Evolutionary conservation across 2,329 filamentous ascomycete species (phyloP), one percentile per base, ranked within the genome.

Genomic region (Cercospora janseana): DNA sequence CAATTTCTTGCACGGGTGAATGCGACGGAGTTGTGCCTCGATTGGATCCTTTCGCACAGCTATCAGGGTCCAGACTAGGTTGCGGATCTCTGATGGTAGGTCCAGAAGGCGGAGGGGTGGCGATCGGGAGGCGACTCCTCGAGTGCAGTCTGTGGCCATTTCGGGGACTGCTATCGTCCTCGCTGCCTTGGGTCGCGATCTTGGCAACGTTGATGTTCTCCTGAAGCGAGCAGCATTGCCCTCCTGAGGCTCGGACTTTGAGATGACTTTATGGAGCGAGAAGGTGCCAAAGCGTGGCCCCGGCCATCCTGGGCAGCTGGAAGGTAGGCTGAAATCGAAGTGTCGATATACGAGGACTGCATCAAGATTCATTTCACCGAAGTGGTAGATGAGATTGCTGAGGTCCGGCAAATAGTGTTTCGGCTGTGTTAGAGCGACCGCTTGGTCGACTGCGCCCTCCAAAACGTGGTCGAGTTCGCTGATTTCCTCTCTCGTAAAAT

Each of bases 11-110:
- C 49, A 48, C n/a, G 50, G 48, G 15, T 46, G 51, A 6, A 59
- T 52, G 3, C 44, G 51, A 12, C 57, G 52, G 4, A 59, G 29
- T 23, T 59, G 55, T 35, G 55, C 57, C 31, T 56, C 55, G 15
- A 59, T 34, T n/a, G 55, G 52, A n/a, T 46, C 48, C 6, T 49
- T 24, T 3, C 32, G 50, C 8, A 54, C 50, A 18, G 46, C 49
- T 7, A 59, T 35, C n/a, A 56, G 46, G 27, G 13, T 49, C 52
- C 52, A 59, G 7, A 59, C 46, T 1, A 43, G 27, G 27, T 59
- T 59, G n/a, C 57, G 47, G n/a, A 59, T 50, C 24, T 59, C 57
- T 31, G 57, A 26, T 4, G 57, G 57, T 9, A 59, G 41, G 7
- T 29, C 29, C n/a, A 59, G 32, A n/a, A 59, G 47, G 34, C 47